These are phyloP conservation scores for Aspergillus carbonarius DNA, from an alignment of 2,329 filamentous ascomycete species.

Conservation along the genomic window DNA sequence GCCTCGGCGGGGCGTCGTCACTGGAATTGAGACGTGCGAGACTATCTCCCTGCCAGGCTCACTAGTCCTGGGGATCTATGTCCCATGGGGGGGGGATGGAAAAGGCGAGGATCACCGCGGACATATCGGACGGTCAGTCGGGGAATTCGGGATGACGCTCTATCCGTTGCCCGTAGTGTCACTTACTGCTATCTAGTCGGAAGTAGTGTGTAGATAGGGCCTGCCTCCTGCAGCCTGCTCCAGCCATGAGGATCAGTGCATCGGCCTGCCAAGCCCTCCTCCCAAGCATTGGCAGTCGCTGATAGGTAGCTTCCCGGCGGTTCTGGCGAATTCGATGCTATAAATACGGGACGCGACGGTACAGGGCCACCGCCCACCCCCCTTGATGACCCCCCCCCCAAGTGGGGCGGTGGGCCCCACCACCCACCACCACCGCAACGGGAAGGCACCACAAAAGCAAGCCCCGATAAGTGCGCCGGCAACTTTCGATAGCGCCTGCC, in stretches of 20 bases:
- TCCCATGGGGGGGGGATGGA: neutral
- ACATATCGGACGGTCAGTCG: neutral
- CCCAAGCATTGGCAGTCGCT: neutral
- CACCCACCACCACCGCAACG: neutral
- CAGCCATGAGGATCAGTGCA: too few relatives aligned
- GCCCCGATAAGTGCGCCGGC: neutral
- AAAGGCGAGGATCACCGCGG: neutral
- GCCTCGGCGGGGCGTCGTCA: neutral
- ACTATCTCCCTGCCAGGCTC: neutral
- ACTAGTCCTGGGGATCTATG: too few relatives aligned
- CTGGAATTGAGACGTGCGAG: too few relatives aligned
- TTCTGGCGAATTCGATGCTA: neutral
- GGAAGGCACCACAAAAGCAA: neutral
- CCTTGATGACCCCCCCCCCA: too few relatives aligned
- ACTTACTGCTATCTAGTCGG: too few relatives aligned
- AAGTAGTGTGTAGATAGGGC: too few relatives aligned
- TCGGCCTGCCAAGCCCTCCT: too few relatives aligned
- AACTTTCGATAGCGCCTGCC: neutral
- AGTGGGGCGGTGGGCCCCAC: neutral
- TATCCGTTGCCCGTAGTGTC: neutral
- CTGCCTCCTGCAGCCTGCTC: too few relatives aligned
- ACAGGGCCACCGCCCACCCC: too few relatives aligned
- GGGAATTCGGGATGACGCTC: neutral
- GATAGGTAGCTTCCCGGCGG: neutral
- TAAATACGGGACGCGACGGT: neutral